phyloP scores from a whole-genome alignment of 768 basidiomycete species.

The Auriscalpium vulgare region DNA sequence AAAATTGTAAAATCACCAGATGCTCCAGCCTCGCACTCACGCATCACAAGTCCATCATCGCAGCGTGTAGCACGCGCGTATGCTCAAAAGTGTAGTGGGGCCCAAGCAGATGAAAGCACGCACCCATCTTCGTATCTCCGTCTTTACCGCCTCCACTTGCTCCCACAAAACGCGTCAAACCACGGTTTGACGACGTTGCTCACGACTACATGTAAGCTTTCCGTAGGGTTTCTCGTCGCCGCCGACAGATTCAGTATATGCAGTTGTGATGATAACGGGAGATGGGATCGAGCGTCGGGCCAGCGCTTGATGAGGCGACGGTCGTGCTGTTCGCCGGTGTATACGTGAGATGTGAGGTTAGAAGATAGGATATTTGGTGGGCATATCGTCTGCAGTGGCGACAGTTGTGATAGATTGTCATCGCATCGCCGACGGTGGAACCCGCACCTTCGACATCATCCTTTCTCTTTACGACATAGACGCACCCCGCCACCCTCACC shows the following conservation, averaged over 20 bases:
- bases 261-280: constrained; percentile 77
- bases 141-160: constrained; percentile 71
- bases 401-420: neutral
- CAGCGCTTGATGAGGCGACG: constrained; percentile 94
- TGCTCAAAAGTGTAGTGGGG: no score
- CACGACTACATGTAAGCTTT: constrained; percentile 90
- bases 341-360: constrained; percentile 72
- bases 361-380: constrained; percentile 56
- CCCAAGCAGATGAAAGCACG: constrained; percentile 4
- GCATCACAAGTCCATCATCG: neutral
- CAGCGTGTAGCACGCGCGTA: no score
- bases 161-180: constrained; percentile 96
- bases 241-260: constrained; percentile 87
- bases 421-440: neutral
- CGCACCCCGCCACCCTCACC: constrained; percentile 64
- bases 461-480: constrained; percentile 77
- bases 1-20: neutral
- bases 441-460: constrained; percentile 65
- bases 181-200: constrained; percentile 95
- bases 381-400: constrained; percentile 48
- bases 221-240: constrained; percentile 89
- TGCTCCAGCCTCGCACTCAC: neutral
- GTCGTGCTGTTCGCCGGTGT: constrained; percentile 75
- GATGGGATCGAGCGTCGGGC: constrained; percentile 72
- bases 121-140: constrained; percentile 76